These are phyloP conservation scores for Crithidia brevicula DNA, from an alignment of 208 protist genomes.

Conservation along the genomic window DNA sequence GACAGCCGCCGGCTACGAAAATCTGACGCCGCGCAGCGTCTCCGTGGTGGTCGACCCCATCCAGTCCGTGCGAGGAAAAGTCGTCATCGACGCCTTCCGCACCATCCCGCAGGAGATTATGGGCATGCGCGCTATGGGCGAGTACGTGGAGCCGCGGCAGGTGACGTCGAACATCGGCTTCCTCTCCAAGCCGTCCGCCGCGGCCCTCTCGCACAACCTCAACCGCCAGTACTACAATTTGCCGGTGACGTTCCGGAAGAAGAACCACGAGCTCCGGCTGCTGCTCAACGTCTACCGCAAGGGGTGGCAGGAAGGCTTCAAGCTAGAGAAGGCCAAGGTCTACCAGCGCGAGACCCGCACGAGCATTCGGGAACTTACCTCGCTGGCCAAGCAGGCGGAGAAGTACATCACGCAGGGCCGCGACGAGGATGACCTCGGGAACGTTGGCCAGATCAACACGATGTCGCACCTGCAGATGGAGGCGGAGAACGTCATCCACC, in stretches of 20 bases:
- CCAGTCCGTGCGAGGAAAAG: conserved; percentile 99
- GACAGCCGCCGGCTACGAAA: conserved; percentile 98
- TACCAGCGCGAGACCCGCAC: conserved; percentile 70
- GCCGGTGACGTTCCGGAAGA: conserved; percentile 99
- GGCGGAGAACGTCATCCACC: conserved; percentile 75
- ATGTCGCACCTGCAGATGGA: conserved; percentile 83
- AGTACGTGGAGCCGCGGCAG: conserved; percentile 96
- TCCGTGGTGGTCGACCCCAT: conserved; percentile 99
- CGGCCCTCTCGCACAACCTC: conserved; percentile 98
- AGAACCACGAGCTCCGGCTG: conserved; percentile 99
- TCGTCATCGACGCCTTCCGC: conserved; percentile 99
- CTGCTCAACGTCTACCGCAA: conserved; percentile 99
- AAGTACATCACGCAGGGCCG: conserved; percentile 85
- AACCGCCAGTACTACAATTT: conserved; percentile 99
- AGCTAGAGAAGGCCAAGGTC: conserved; percentile 73
- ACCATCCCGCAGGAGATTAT: conserved; percentile 94
- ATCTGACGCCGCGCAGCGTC: conserved; percentile 97
- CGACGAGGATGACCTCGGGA: conserved; percentile 89
- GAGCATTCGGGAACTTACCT: conserved; percentile 78
- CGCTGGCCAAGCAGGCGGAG: conserved; percentile 73
- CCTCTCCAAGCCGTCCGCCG: conserved; percentile 98
- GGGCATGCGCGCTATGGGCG: conserved; percentile 83
- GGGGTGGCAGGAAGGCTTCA: conserved; percentile 98
- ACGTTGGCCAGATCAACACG: conserved; percentile 82
- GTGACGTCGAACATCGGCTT: conserved; percentile 99